Evolutionary conservation across 805 yeast species (phyloP), one percentile per base, ranked within the genome.

Genomic region (Teunomyces atbi): DNA sequence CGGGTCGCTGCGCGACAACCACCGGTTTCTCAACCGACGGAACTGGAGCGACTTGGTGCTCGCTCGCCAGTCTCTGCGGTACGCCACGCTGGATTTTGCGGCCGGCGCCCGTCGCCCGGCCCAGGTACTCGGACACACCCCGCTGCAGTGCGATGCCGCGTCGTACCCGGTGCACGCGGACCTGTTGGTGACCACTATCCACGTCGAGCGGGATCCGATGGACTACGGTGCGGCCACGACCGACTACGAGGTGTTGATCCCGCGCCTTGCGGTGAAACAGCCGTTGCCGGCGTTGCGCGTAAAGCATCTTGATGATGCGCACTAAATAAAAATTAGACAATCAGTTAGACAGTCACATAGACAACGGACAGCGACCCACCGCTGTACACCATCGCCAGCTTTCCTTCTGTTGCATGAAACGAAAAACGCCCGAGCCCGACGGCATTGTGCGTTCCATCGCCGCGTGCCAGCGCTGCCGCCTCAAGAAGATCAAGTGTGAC

Each of bases 391-490:
- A n/a, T n/a, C n/a, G n/a, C n/a, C 16, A 15, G 4, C 19, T 15
- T 15, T 32, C 10, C 13, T 15, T 16, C 10, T 15, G 19, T 15
- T 32, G 11, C 16, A 18, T 35, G 38, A 18, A 34, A 26, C 39
- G 47, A 5, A 26, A 20, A n/a, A 15, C 29, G 12, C 41, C 37
- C n/a, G 20, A 29, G 13, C 28, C 34, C 16, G 39, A 72, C 13
- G 77, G 79, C 3, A 72, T 82, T 16, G 74, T 89, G 3, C 68
- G 90, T 44, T 74, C 89, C 0, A 83, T 86, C n/a, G 78, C 89
- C 0, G 96, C 96, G 1, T 90, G 97, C 60, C 86, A 85, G 56
- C 69, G 96, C 46, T 90, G 97, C 57, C 77, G 96, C 13, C 60
- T 65, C 45, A 80, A 83, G 53, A 85, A 85, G 59, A 75, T 82